Base-by-base conservation (phyloP, 306 rosid species). In the Arachis stenosperma region DNA sequence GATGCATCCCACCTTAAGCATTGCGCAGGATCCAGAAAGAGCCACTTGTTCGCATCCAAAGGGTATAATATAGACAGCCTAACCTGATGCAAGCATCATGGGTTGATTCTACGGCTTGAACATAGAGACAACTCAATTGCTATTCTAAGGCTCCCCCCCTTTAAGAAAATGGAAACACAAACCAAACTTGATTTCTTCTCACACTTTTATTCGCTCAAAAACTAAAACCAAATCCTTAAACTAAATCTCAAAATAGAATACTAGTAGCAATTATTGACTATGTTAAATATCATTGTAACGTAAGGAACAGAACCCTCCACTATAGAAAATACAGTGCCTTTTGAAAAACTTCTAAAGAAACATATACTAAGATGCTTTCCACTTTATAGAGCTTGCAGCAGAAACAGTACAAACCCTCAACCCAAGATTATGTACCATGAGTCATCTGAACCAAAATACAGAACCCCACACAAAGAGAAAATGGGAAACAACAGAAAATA, bases 241-340 rank as follows among this genome's bases (percentile, higher is more conserved):
- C 37, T 33, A 33, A 33, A 33, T 33, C 37, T 33, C 37, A 33
- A 33, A 33, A 33, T 33, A 33, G 37, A 33, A 30, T 59, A 60
- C 42, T 51, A 65, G 41, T 53, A 29, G 33, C 37, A 40, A 40
- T 44, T 17, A 46, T 6, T 8, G 76, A 9, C 36, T 72, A 60
- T 33, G 46, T 46, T 33, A 13, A 57, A 70, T 39, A 47, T 27
- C 48, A 6, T 7, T 14, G n/a, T 15, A 73, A 52, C 39, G 15
- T 73, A 42, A 11, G 61, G 33, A 60, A 73, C 61, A 71, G 66
- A 73, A 50, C 52, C 51, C 50, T 37, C 29, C 4, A 61, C 53
- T 73, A 36, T 13, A 10, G 44, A 4, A 37, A 30, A 51, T 17
- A 7, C 42, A 52, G 75, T 58, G 53, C 17, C 9, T n/a, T 30